phyloP scores from a whole-genome alignment of 2,329 filamentous ascomycete genomes.

The Fusarium multiceps region DNA sequence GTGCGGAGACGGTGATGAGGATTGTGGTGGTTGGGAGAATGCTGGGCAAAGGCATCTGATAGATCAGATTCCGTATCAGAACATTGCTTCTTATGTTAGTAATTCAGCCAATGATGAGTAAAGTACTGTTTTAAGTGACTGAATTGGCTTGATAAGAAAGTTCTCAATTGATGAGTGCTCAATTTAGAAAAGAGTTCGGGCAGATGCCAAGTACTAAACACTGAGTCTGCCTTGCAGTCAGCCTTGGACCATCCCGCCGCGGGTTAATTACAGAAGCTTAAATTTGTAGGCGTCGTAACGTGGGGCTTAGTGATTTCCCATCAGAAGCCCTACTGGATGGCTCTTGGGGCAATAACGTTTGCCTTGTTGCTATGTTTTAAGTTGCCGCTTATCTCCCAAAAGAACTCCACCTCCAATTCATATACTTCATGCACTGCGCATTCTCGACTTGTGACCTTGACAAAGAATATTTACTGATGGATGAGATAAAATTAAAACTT shows the following conservation, averaged over 20 bases:
- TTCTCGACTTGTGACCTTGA: neutral
- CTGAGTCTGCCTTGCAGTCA: neutral
- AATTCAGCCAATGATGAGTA: neutral
- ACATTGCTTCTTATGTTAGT: neutral
- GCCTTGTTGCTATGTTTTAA: neutral
- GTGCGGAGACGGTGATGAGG: conserved; percentile 50
- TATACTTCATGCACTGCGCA: neutral
- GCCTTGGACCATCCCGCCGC: neutral
- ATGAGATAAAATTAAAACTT: neutral
- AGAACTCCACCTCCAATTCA: fast-evolving
- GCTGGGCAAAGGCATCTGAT: conserved; percentile 31
- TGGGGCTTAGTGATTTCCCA: neutral
- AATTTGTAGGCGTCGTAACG: neutral
- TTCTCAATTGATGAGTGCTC: neutral
- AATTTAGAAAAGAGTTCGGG: neutral
- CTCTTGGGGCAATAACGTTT: neutral
- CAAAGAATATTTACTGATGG: fast-evolving
- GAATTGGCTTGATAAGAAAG: too few species aligned
- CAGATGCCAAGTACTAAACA: neutral
- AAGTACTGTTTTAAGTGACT: too few species aligned
- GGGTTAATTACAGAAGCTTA: neutral
- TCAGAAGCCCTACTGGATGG: neutral
- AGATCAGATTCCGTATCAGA: neutral
- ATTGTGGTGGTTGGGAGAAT: conserved; percentile 49
- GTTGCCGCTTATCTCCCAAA: neutral